A percentile compares a stretch with the other conserved stretches of the same genome.
phyloP scores from a whole-genome alignment of 2,329 filamentous ascomycete species.

The Arthroderma sp. region DNA sequence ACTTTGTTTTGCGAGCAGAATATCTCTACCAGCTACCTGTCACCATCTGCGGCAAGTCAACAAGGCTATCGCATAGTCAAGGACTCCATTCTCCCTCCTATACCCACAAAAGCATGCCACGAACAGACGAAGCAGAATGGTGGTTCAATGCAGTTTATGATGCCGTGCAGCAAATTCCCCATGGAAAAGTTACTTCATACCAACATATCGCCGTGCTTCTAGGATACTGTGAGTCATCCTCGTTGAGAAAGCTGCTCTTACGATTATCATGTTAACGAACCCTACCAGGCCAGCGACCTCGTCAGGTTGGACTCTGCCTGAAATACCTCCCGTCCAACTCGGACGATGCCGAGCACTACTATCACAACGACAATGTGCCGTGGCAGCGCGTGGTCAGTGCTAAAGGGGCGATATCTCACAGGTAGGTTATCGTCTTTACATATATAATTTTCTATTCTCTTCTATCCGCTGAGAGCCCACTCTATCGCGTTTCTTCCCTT shows the following conservation, averaged over 20 bases:
- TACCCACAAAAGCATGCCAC: constrained; percentile 23
- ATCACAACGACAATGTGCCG: constrained; percentile 67
- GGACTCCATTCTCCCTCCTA: neutral
- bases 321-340: constrained; percentile 60
- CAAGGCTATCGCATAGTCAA: no score
- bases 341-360: constrained; percentile 36
- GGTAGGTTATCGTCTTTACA: constrained; percentile 38
- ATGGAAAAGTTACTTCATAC: constrained; percentile 75
- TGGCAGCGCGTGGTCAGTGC: constrained; percentile 91
- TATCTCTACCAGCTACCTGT: no score
- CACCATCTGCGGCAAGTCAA: no score
- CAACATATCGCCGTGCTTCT: constrained; percentile 54
- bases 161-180: constrained; percentile 73
- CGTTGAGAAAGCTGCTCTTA: neutral
- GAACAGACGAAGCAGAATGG: constrained; percentile 35
- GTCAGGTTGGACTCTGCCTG: constrained; percentile 81
- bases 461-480: no score
- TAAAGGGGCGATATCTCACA: constrained; percentile 71
- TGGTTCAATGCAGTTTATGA: constrained; percentile 56
- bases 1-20: no score
- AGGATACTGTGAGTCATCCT: constrained; percentile 41
- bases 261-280: neutral
- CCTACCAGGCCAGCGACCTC: constrained; percentile 50
- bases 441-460: neutral
- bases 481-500: no score